Conservation (phyloP, 345 rosid species). For the Populus davidiana region DNA sequence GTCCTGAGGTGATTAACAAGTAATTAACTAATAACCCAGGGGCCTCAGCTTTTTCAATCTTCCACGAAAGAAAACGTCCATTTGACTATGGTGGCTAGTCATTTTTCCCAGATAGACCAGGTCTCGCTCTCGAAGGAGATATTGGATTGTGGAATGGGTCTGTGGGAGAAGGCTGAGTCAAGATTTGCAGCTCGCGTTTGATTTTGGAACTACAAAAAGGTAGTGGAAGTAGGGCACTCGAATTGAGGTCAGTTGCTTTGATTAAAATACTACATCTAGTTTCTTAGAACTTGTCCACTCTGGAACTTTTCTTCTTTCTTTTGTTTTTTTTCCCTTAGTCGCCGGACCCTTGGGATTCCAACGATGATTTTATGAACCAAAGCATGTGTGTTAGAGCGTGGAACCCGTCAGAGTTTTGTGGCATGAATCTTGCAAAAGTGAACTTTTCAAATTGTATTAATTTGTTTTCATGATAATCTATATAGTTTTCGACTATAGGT, state of each 20-base stretch:
- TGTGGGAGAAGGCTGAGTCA: conserved; percentile 6
- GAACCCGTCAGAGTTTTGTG: background rate
- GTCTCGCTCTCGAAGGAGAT: background rate
- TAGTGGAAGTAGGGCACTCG: background rate
- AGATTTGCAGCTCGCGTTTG: conserved; percentile 29
- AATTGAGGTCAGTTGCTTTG: background rate
- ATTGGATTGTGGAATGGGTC: conserved; percentile 6
- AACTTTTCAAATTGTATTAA: conserved; percentile 11
- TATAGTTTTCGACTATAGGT: no score
- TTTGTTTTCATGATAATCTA: no score
- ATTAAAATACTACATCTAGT: background rate
- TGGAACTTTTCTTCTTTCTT: background rate
- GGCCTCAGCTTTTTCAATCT: background rate
- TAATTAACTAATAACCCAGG: background rate
- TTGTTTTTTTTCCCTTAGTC: background rate
- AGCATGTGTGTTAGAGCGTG: conserved; percentile 3
- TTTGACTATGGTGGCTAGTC: background rate
- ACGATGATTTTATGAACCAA: conserved; percentile 8
- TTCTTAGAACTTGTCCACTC: background rate
- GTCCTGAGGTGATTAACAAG: background rate
- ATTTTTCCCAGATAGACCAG: background rate
- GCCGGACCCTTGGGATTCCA: background rate
- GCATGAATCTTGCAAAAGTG: conserved; percentile 14
- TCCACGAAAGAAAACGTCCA: background rate
- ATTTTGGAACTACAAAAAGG: conserved; percentile 7